A percentile compares a stretch with the other conserved stretches of the same genome.
These are phyloP conservation scores for Dactylis glomerata DNA, from an alignment of 176 grass and related monocot genomes.

Conservation along the genomic window DNA sequence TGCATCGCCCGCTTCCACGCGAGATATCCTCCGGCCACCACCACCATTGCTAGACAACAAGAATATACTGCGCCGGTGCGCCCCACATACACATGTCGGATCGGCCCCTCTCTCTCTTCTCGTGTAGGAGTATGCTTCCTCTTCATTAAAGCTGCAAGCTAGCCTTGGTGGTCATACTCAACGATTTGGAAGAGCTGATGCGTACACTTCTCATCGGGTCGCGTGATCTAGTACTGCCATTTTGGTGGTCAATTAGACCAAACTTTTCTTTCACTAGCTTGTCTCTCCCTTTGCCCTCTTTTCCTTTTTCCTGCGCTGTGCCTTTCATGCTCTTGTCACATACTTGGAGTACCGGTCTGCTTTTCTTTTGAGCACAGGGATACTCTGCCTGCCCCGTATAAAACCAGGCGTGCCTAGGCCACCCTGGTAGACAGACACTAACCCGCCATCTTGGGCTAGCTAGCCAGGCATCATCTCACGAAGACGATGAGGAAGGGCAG, in stretches of 20 bases:
- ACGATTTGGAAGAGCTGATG: constrained; percentile 30
- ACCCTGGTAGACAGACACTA: background rate
- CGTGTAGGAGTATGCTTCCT: background rate
- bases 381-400: constrained; percentile 34
- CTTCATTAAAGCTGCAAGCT: constrained; percentile 28
- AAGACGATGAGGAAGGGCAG: constrained; percentile 53
- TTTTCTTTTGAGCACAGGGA: constrained; percentile 31
- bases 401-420: constrained; percentile 28
- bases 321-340: constrained; percentile 64
- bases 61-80: constrained; percentile 35
- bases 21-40: constrained; percentile 42
- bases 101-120: background rate
- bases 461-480: background rate
- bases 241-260: constrained; percentile 48
- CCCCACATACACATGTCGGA: constrained; percentile 32
- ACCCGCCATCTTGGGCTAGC: background rate
- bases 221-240: constrained; percentile 35
- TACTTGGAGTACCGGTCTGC: background rate
- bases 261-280: constrained; percentile 44
- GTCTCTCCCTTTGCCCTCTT: constrained; percentile 44
- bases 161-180: constrained; percentile 20
- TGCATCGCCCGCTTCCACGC: constrained; percentile 27
- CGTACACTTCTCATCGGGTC: constrained; percentile 17
- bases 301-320: constrained; percentile 49
- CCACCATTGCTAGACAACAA: constrained; percentile 53